Evolutionary conservation across 2,329 filamentous ascomycete genomes (phyloP).

Genomic region (Stemphylium lycopersici): DNA sequence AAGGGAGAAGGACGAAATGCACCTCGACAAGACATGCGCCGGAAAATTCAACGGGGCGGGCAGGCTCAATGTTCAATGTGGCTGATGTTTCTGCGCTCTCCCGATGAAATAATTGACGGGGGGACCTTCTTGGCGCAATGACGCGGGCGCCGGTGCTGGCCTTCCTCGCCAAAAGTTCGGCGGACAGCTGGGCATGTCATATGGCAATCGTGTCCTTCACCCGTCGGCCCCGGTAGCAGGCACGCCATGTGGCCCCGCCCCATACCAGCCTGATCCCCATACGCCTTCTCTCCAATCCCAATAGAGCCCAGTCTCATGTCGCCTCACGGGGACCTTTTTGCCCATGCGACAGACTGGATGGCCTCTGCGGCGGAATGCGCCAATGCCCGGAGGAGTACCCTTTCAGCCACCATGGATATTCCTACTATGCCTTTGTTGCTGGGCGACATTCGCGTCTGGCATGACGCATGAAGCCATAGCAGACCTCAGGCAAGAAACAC

Average conservation of each 20-base stretch:
- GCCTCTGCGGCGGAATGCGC: constrained; percentile 36
- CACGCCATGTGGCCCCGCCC: constrained; percentile 12
- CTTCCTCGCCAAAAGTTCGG: constrained; percentile 10
- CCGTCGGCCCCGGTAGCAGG: not conserved
- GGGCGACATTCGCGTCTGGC: constrained; percentile 45
- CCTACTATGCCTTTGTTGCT: constrained; percentile 39
- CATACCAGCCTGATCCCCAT: not conserved
- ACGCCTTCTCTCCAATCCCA: constrained; percentile 1
- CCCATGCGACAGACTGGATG: constrained; percentile 48
- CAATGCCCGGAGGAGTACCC: constrained; percentile 27
- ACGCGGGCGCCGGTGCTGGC: constrained; percentile 6
- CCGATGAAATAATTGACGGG: constrained; percentile 32
- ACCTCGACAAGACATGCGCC: constrained; percentile 1
- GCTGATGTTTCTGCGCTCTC: constrained; percentile 7
- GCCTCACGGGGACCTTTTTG: constrained; percentile 32
- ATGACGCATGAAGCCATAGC: constrained; percentile 54
- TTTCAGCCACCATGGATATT: constrained; percentile 41
- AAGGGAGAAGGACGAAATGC: constrained; percentile 8
- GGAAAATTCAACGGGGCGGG: not conserved
- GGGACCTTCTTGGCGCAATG: constrained; percentile 16
- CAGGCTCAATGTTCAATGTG: not conserved
- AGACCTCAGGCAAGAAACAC: constrained; percentile 54
- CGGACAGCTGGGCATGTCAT: not conserved
- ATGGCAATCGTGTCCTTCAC: constrained; percentile 24
- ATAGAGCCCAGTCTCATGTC: constrained; percentile 41